These are phyloP conservation scores for Candida sp. DNA, from an alignment of 1,139 yeast genomes.

Conservation along the genomic window DNA sequence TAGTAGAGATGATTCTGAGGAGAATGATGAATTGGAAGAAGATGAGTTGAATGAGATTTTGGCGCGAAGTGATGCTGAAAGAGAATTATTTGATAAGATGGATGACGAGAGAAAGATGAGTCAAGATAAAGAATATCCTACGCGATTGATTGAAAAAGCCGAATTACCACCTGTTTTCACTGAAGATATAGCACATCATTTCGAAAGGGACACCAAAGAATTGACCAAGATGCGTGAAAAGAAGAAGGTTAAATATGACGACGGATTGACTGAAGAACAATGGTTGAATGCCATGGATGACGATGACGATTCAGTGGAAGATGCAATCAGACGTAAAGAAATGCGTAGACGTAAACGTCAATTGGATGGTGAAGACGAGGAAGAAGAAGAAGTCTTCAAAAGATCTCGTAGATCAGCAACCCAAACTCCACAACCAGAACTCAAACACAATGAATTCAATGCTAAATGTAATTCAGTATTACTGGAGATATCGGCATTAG, in stretches of 20 bases:
- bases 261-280: slow-evolving; percentile 93
- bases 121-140: slow-evolving; percentile 39
- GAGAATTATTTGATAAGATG: slow-evolving; percentile 58
- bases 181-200: slow-evolving; percentile 64
- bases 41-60: slow-evolving; percentile 85
- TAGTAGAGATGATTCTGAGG: slow-evolving; percentile 50
- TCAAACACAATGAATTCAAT: slow-evolving; percentile 13
- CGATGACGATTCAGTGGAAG: slow-evolving; percentile 61
- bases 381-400: slow-evolving; percentile 17
- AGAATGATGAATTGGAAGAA: slow-evolving; percentile 66
- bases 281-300: slow-evolving; percentile 75
- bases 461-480: slow-evolving; percentile 23
- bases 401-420: slow-evolving; percentile 20
- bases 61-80: slow-evolving; percentile 81
- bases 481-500: slow-evolving; percentile 34
- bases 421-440: slow-evolving; percentile 19
- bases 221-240: slow-evolving; percentile 79
- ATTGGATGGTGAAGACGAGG: slow-evolving; percentile 20
- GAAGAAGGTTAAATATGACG: slow-evolving; percentile 80
- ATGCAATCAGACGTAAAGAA: slow-evolving; percentile 64
- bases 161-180: slow-evolving; percentile 85
- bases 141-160: slow-evolving; percentile 61
- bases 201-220: slow-evolving; percentile 52
- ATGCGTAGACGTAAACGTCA: slow-evolving; percentile 31
- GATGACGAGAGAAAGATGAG: slow-evolving; percentile 61